Evolutionary conservation across 176 grass and related monocot species (phyloP).

Genomic region (Elymus sibiricus): DNA sequence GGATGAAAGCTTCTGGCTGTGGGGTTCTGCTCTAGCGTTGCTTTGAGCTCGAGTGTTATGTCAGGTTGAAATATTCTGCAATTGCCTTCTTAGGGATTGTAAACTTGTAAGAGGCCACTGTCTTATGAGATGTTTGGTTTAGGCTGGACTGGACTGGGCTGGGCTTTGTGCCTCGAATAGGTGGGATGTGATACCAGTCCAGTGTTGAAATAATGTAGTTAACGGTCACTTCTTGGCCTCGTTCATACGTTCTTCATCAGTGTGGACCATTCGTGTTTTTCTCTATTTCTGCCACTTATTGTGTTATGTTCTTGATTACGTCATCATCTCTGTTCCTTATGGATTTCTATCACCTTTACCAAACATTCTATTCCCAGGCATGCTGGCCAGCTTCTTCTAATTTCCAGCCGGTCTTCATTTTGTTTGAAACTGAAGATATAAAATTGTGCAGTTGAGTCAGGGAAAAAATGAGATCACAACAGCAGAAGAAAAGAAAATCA

Average conservation of each 20-base stretch:
- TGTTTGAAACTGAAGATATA: too few relatives aligned
- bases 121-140: not conserved
- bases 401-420: too few relatives aligned
- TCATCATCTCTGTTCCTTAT: not conserved
- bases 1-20: not conserved
- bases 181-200: not conserved
- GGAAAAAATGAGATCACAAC: too few relatives aligned
- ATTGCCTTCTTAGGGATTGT: not conserved
- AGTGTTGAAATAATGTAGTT: not conserved
- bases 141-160: not conserved
- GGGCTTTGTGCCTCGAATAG: not conserved
- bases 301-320: not conserved
- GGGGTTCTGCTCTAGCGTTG: not conserved
- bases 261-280: too few relatives aligned
- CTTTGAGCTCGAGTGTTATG: not conserved
- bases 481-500: not conserved
- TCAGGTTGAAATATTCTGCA: not conserved
- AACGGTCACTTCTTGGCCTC: not conserved
- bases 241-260: not conserved
- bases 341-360: too few relatives aligned
- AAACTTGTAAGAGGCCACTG: not conserved
- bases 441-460: too few relatives aligned
- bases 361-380: too few relatives aligned
- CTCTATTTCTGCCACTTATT: too few relatives aligned
- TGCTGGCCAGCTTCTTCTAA: too few relatives aligned